A percentile compares a stretch with the other conserved stretches of the same genome.
These are phyloP conservation scores for Taxillus chinensis DNA, from an alignment of 164 flowering plant genomes.

Conservation along the genomic window DNA sequence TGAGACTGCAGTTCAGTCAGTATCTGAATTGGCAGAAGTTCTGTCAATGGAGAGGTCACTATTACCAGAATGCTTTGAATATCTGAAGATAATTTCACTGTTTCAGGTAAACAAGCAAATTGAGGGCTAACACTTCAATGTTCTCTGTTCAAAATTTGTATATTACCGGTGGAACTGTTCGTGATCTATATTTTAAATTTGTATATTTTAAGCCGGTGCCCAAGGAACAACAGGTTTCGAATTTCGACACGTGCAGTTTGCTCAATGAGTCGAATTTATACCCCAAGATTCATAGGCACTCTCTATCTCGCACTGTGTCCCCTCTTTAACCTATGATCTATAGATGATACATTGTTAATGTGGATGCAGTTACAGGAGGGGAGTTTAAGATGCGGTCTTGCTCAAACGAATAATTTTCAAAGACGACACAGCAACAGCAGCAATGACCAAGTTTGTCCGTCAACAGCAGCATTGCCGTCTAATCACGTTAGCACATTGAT, in stretches of 20 bases:
- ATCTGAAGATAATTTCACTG: slow-evolving; percentile 25
- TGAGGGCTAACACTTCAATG: no score
- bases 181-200: no score
- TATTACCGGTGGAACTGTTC: no score
- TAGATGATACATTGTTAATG: background rate
- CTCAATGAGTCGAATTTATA: no score
- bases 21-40: slow-evolving; percentile 53
- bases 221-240: background rate
- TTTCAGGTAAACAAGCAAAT: slow-evolving; percentile 29
- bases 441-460: slow-evolving; percentile 2
- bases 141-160: no score
- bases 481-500: no score
- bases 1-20: slow-evolving; percentile 21
- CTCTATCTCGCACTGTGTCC: no score
- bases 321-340: no score
- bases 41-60: slow-evolving; percentile 46
- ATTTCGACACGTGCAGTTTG: no score
- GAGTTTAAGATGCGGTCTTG: slow-evolving; percentile 33
- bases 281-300: no score
- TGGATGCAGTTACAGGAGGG: slow-evolving; percentile 39
- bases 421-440: slow-evolving; percentile 3
- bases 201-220: background rate
- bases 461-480: no score
- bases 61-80: slow-evolving; percentile 48
- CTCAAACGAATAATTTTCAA: slow-evolving; percentile 18